A percentile compares a stretch with the other conserved stretches of the same genome.
Evolutionary conservation across 371 early-diverging fungal genomes (phyloP).

Genomic region (Mucor irregularis): DNA sequence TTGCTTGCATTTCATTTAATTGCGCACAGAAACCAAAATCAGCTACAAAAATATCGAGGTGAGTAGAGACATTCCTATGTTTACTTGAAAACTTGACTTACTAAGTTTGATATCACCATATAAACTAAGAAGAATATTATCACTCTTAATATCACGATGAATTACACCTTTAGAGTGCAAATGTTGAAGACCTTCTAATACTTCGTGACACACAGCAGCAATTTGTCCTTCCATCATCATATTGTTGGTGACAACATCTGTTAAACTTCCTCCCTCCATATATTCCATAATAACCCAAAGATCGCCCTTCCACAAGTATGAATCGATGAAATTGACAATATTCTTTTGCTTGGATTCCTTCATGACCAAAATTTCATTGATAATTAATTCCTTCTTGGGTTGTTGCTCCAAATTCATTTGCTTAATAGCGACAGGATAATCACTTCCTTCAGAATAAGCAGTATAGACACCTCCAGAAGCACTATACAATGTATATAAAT

Average conservation of each 20-base stretch:
- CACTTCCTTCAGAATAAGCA: constrained; percentile 64
- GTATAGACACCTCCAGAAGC: constrained; percentile 69
- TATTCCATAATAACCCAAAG: constrained; percentile 91
- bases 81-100: constrained; percentile 23
- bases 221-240: constrained; percentile 90
- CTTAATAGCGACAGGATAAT: constrained; percentile 78
- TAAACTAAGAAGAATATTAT: constrained; percentile 83
- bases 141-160: constrained; percentile 94
- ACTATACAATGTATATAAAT: constrained; percentile 57
- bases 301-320: constrained; percentile 73
- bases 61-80: too few species aligned
- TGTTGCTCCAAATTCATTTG: constrained; percentile 90
- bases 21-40: constrained; percentile 93
- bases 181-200: constrained; percentile 53
- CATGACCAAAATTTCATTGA: constrained; percentile 91
- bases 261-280: constrained; percentile 88
- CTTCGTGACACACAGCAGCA: constrained; percentile 80
- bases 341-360: constrained; percentile 77
- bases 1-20: constrained; percentile 64
- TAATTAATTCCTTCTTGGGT: constrained; percentile 88
- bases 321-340: constrained; percentile 88
- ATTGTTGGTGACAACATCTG: constrained; percentile 78
- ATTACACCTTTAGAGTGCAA: constrained; percentile 87
- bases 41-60: constrained; percentile 30
- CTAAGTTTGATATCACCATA: constrained; percentile 85